Base-by-base conservation (phyloP, 2,329 filamentous ascomycete genomes). In the Cercospora sp. region DNA sequence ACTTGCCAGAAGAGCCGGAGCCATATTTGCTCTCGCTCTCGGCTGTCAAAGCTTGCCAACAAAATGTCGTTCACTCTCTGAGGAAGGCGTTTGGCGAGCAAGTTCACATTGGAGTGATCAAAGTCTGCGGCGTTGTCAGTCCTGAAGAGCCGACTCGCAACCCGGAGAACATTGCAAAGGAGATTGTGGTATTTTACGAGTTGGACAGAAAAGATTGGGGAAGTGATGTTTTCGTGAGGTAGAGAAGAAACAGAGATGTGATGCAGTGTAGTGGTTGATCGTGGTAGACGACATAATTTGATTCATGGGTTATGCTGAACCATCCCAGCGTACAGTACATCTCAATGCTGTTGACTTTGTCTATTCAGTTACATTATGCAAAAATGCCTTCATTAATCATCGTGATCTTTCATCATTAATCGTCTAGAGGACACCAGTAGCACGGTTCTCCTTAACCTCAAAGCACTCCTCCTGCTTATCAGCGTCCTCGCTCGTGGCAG, bases 381-480 rank as follows among this genome's bases (percentile, higher is more conserved):
- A 58, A 34, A 34, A 21, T 37, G 8, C 24, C 28, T 30, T n/a
- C 55, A 3, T 18, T 24, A 13, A 59, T 59, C 30, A 51, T 30
- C 26, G 8, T 28, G 5, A 49, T 34, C 12, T 43, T 12, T 16
- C 13, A 12, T 37, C 5, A 40, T 26, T 5, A 18, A 12, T 28
- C 43, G 43, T 67, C 45, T 66, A 72, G 9, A 63, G 62, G 21
- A 71, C 67, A 68, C 59, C 67, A 37, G 66, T 72, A 18, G 65
- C 59, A 26, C 49, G 45, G 24, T 43, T 67, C 70, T 72, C 71
- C 34, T 57, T 30, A 16, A 75, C 73, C 30, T 26, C 45, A 58
- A 74, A 74, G 3, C 66, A 49, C 6, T 49, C 24, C 63, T 69
- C 28, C 67, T 74, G 72, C 68, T 69, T 61, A n/a, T 65, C 61